Base-by-base conservation (phyloP, 176 grass and related monocot species). In the Elymus sibiricus region DNA sequence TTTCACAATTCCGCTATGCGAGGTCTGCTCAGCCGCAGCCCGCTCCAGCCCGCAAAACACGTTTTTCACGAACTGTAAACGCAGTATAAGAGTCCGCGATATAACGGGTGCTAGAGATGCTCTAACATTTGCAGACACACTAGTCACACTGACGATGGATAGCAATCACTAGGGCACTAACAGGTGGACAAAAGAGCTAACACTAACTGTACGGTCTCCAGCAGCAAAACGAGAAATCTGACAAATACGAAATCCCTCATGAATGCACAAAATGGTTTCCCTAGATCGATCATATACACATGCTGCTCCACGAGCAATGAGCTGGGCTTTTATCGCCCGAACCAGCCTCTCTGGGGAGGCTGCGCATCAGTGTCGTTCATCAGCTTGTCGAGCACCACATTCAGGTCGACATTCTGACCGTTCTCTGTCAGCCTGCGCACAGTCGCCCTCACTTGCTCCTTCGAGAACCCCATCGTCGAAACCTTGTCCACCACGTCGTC, bases 401-500 rank as follows among this genome's bases (percentile, higher is more conserved):
- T 99, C 77, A 99, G 90, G 74, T 99, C 97, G 2, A 99, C 97
- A 0, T 92, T 92, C 90, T 99, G 94, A 4, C 94, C 92, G 0
- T 94, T 94, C 90, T 99, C 97, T 0, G 94, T 96, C 86, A 99
- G 74, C 82, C 56, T 96, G 66, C 89, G 90, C 25, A 99, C 94
- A 0, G 94, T 85, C 32, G 85, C 92, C 87, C 97, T 96, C 15
- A 96, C 94, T 59, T 99, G 94, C 59, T 99, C 94, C 60, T 87
- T 91, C 4, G 97, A 99, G 86, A 99, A 99, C 12, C 97, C 97
- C 97, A 99, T 99, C 5, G 86, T 96, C 7, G 97, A 73, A 61
- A 99, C 97, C 79, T 96, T 96, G 61, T 99, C 97, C 2, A 99
- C 90, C 35, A 99, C 94, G 25, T 99, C 97, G 15, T 99, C 94